Evolutionary conservation across 176 grass and related monocot genomes (phyloP), one percentile per base, ranked within the genome.

Genomic region (Paspalum notatum): DNA sequence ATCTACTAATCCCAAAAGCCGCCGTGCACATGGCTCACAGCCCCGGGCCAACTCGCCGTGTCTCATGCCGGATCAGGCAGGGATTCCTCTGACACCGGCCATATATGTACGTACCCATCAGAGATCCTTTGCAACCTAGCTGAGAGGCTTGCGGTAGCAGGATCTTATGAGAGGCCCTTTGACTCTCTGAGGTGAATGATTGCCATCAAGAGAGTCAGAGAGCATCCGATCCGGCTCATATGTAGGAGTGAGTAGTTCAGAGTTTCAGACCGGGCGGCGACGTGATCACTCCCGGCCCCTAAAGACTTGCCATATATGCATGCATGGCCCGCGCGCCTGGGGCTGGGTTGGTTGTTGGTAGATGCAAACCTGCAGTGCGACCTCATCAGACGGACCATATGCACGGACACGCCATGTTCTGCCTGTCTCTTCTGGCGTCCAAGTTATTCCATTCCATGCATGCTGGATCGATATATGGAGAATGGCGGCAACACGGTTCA

Each of bases 11-110:
- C 77, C 6, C 15, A 81, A 85, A 89, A 81, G 78, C 72, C 39
- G n/a, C 17, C 22, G 47, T 1, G 65, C 87, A 89, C 87, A 85
- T 89, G 45, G 63, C 71, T 49, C 81, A 65, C 63, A 76, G 56
- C 62, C 66, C 57, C 48, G 9, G 55, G 26, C 77, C 71, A 89
- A 81, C 58, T 70, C 54, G 46, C 87, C 62, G 63, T 89, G 87
- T 84, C 82, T 62, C 73, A 3, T 53, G 62, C 57, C 1, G 61
- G 76, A 58, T 32, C 32, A 32, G 32, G 32, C 32, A 32, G 32
- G 42, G 87, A 81, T 89, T 84, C 82, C 76, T 48, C 62, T 62
- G 68, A 24, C 86, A 47, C 52, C 68, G 76, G 58, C 67, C 77
- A 74, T 39, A 68, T 43, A 22, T 21, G 16, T n/a, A 32, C 21